Evolutionary conservation across 1,284 basidiomycete genomes (phyloP), one percentile per base, ranked within the genome.

Genomic region (Trametes versicolor): DNA sequence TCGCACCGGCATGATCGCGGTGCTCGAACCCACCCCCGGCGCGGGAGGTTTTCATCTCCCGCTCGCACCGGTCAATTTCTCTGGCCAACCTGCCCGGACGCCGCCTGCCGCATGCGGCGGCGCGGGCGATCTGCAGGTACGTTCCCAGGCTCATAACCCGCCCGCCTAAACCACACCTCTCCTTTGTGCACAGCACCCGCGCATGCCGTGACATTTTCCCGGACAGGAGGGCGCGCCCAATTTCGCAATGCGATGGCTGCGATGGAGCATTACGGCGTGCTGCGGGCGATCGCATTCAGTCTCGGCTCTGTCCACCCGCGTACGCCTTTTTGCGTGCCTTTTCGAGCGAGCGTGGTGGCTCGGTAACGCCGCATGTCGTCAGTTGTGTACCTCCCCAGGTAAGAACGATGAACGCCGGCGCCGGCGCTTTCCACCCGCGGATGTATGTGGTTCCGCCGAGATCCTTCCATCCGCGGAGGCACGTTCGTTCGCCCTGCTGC

Each of bases 41-140:
- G 27, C 51, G 56, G 56, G 59, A 19, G 60, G 58, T 65, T 60
- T 64, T 25, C 25, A 45, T 43, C 41, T 60, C 58, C 41, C 29
- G 29, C 56, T 58, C 41, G 9, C 53, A 17, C 67, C 67, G 65
- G 67, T 43, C 36, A 66, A 60, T 69, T 69, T 47, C 39, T 48
- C 21, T 15, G 9, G 29, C 41, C 34, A 17, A 19, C 23, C 9
- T 17, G 23, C 45, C 21, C 29, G 45, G 21, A 29, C 34, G 32
- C 49, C 5, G 54, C 50, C 60, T 60, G 32, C 47, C 51, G 29
- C 56, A 25, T 49, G 21, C 41, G 36, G 61, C 43, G 12, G 9
- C 8, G 36, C 51, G 53, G 34, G 37, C 54, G 65, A 69, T 69
- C 68, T 66, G 68, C 68, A 69, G 58, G 63, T 58, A 51, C 65